Base-by-base conservation (phyloP, 2,329 filamentous ascomycete species). In the Bretziella fagacearum region DNA sequence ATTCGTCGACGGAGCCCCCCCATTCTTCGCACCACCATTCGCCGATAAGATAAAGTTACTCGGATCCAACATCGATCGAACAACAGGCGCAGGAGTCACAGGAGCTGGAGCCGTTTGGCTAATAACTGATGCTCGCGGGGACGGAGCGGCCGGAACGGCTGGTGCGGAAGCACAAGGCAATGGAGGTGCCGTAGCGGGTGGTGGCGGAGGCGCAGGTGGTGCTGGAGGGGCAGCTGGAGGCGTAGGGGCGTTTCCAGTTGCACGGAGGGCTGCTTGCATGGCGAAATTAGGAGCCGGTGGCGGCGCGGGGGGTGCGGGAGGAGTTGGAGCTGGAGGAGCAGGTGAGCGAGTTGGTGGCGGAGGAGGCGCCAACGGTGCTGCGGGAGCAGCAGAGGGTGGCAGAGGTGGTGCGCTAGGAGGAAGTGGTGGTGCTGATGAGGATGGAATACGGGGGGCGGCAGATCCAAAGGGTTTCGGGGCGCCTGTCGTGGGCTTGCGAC, bases 41-140 rank as follows among this genome's bases (percentile, higher is more conserved):
- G 70, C 65, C 17, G 70, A 70, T 36, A 86, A 67, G 1, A 84
- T 91, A 61, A 86, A 91, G 10, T 79, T 71, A 57, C 77, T 83
- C 1, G 84, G 73, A 57, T 89, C 81, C 11, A 91, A 65, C 68
- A 83, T 75, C 4, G 78, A 72, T 40, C 69, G 68, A 61, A 79
- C 57, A 55, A 52, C 54, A 46, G 55, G 54, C 50, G 62, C 52
- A 18, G 48, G 55, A 13, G 60, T 57, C n/a, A 63, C 62, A 10
- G 64, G 61, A 7, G 55, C 54, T 18, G 58, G 56, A 25, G 59
- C 55, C 5, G 59, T 56, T 3, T n/a, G n/a, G n/a, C n/a, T n/a
- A n/a, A n/a, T n/a, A n/a, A 58, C 56, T 37, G 62, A 52, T 18
- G 47, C 25, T n/a, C 45, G 56, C 26, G 55, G 56, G 4, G 59